Percentiles rank a stretch among this genome's conserved stretches.
phyloP scores from a whole-genome alignment of 768 basidiomycete genomes.

The Agaricus subrufescens region DNA sequence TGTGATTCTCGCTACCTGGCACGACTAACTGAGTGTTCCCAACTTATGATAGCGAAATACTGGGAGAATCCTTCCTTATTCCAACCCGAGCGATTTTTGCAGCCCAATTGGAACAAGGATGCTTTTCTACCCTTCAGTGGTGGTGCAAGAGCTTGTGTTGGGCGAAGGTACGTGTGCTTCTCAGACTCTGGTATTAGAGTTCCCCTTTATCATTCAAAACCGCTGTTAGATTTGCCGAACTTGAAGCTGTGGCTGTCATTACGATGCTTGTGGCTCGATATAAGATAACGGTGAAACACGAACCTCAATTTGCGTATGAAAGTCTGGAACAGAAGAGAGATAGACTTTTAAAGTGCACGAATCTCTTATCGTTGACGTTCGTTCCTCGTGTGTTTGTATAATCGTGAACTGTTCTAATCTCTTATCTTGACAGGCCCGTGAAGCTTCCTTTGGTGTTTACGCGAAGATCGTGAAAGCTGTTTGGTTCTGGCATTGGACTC shows the following conservation, averaged over 20 bases:
- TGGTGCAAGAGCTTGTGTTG: constrained; percentile 40
- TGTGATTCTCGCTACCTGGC: constrained; percentile 17
- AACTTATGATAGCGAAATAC: constrained; percentile 30
- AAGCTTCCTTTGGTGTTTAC: no score
- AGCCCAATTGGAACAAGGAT: constrained; percentile 14
- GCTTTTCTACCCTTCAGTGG: constrained; percentile 19
- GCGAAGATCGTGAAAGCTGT: no score
- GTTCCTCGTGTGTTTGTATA: constrained; percentile 2
- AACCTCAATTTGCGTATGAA: constrained; percentile 40
- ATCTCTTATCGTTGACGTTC: constrained; percentile 24
- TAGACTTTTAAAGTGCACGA: constrained; percentile 28
- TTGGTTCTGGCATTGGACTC: no score
- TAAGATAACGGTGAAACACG: constrained; percentile 41
- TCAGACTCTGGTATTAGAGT: no score
- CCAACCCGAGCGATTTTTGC: constrained; percentile 18
- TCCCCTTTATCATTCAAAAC: not conserved
- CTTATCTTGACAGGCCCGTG: no score
- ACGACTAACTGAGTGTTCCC: not conserved
- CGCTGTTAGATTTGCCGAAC: constrained; percentile 36
- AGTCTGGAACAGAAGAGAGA: constrained; percentile 36
- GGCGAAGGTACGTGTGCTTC: constrained; percentile 29
- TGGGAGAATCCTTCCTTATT: constrained; percentile 41
- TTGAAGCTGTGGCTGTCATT: constrained; percentile 41
- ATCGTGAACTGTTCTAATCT: no score
- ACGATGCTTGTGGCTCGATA: constrained; percentile 40